These are phyloP conservation scores for Thielaviopsis populi DNA, from an alignment of 2,329 filamentous ascomycete species.

Conservation along the genomic window DNA sequence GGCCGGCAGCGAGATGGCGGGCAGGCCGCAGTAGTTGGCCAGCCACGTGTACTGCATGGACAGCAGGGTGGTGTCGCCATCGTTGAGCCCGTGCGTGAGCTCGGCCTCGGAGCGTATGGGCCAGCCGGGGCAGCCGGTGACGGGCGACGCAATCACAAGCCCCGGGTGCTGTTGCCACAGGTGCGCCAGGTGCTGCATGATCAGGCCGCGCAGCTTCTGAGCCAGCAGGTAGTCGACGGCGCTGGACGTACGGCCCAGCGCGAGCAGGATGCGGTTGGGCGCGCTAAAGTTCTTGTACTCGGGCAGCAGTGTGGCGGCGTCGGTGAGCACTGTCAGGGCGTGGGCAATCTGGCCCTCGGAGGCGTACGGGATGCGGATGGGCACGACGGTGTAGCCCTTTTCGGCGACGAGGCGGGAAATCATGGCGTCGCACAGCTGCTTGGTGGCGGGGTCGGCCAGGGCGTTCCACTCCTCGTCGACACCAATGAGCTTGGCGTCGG, in stretches of 20 bases:
- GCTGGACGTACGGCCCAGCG: constrained; percentile 45
- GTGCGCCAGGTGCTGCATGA: constrained; percentile 56
- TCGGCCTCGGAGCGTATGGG: constrained; percentile 27
- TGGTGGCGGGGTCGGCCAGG: constrained; percentile 28
- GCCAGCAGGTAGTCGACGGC: constrained; percentile 53
- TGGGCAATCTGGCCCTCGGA: constrained; percentile 56
- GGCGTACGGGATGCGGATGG: constrained; percentile 43
- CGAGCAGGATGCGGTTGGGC: constrained; percentile 51
- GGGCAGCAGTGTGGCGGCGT: constrained; percentile 35
- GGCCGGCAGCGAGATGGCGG: constrained; percentile 31
- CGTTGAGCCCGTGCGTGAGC: constrained; percentile 29
- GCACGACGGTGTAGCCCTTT: constrained; percentile 37
- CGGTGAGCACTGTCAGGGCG: constrained; percentile 56
- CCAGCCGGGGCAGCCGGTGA: constrained; percentile 37
- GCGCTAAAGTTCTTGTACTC: constrained; percentile 38
- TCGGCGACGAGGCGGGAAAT: constrained; percentile 39
- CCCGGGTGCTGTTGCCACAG: constrained; percentile 52
- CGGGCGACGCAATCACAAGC: constrained; percentile 57
- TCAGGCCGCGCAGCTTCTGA: constrained; percentile 51
- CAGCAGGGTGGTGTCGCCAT: constrained; percentile 32
- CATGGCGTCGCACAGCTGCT: constrained; percentile 28
- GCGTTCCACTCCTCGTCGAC: constrained; percentile 51
- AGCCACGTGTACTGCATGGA: constrained; percentile 38
- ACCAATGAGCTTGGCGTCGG: constrained; percentile 38
- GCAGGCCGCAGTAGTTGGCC: constrained; percentile 36